These are phyloP conservation scores for Orbilia blumenaviensis DNA, from an alignment of 2,329 filamentous ascomycete species.

Conservation along the genomic window DNA sequence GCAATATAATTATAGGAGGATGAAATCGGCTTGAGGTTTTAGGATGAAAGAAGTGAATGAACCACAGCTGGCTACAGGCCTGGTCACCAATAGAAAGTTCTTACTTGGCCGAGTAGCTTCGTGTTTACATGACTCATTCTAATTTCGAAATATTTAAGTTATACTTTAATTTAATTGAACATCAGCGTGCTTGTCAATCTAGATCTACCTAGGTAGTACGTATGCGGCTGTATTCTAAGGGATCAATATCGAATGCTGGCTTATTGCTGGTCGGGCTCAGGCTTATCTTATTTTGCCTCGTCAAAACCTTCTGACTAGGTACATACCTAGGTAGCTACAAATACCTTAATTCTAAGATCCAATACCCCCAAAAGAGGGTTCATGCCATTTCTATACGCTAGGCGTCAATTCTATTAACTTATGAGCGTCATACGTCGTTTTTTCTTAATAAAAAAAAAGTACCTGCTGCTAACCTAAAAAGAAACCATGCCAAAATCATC, in stretches of 20 bases:
- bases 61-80: too few relatives aligned
- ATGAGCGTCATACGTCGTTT: conserved; percentile 5
- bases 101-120: neutral
- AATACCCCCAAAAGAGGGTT: conserved; percentile 5
- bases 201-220: too few relatives aligned
- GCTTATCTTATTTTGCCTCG: too few relatives aligned
- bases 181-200: neutral
- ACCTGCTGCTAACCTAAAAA: conserved; percentile 14
- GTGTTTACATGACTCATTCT: conserved; percentile 14
- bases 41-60: too few relatives aligned
- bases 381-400: conserved; percentile 25
- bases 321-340: neutral
- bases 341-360: neutral
- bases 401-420: conserved; percentile 14
- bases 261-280: too few relatives aligned
- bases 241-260: too few relatives aligned
- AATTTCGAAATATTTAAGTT: too few relatives aligned
- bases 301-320: too few relatives aligned
- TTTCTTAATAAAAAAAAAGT: too few relatives aligned
- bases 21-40: too few relatives aligned
- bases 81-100: conserved; percentile 2
- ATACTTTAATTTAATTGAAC: too few relatives aligned
- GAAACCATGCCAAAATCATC: neutral
- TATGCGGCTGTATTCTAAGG: neutral
- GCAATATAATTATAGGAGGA: too few relatives aligned